These are phyloP conservation scores for Botrytis fragariae DNA, from an alignment of 2,329 filamentous ascomycete genomes.

Conservation along the genomic window DNA sequence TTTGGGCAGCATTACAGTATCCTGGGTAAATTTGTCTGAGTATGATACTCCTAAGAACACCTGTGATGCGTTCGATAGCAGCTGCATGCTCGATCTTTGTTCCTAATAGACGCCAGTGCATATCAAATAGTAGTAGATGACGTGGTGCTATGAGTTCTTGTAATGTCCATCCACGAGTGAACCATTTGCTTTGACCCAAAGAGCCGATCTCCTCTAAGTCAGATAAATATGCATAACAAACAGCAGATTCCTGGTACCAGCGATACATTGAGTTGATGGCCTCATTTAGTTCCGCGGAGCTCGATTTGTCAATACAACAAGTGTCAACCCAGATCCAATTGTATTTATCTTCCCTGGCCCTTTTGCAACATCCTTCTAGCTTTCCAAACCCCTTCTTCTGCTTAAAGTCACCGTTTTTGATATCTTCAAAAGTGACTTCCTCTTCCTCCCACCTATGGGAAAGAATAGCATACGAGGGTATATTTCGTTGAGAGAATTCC, in stretches of 20 bases:
- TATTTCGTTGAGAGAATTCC: too few species aligned
- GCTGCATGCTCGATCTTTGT: accelerated
- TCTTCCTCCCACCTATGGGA: too few species aligned
- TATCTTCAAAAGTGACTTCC: too few species aligned
- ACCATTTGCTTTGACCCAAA: background rate
- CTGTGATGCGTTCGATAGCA: accelerated
- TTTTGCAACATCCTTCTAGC: background rate
- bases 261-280: background rate
- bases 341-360: background rate
- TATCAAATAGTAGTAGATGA: background rate
- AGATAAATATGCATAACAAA: background rate
- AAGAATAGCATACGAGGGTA: too few species aligned
- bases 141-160: background rate
- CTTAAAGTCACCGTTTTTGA: background rate
- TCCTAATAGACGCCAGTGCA: background rate
- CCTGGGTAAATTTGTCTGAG: accelerated
- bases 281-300: background rate
- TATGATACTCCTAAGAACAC: background rate
- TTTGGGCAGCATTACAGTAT: background rate
- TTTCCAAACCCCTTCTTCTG: background rate
- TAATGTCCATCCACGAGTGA: background rate
- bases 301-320: background rate
- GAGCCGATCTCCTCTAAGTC: background rate
- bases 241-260: background rate
- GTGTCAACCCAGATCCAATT: background rate